A percentile compares a stretch with the other conserved stretches of the same genome.
Conservation (phyloP, 768 basidiomycete species). For the Coprinellus micaceus region DNA sequence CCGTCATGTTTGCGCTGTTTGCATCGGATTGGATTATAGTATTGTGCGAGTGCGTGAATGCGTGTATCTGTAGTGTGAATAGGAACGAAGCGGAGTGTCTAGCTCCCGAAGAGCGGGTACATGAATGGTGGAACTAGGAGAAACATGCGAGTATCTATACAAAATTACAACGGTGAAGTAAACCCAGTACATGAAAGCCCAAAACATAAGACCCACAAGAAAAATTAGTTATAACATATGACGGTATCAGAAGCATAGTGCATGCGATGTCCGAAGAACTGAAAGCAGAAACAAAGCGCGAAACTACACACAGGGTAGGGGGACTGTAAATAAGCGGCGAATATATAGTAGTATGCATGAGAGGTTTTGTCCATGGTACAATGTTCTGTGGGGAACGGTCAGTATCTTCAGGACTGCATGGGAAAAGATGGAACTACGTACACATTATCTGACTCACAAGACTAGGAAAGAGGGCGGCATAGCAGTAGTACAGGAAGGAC, state of each 20-base stretch:
- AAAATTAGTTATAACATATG: not conserved
- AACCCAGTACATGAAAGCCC: conserved; percentile 3
- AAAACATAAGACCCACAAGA: conserved; percentile 3
- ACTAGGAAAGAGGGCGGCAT: not conserved
- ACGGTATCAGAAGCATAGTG: not conserved
- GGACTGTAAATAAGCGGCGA: not conserved
- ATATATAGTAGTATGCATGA: not conserved
- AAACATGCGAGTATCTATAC: not conserved
- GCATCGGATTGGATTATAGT: not conserved
- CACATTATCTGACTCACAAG: not conserved
- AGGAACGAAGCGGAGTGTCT: not conserved
- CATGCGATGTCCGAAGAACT: not conserved
- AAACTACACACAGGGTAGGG: not conserved
- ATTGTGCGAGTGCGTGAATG: not conserved
- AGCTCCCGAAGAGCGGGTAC: not conserved
- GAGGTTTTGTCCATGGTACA: not conserved
- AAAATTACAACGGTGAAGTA: not conserved
- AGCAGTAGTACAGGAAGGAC: not conserved
- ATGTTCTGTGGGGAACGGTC: not conserved
- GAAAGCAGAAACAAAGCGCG: not conserved
- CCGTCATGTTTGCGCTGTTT: not conserved
- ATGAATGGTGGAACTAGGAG: not conserved
- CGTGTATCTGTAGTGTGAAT: not conserved
- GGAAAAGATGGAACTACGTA: not conserved
- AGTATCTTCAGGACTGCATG: too few relatives aligned